These are phyloP conservation scores for Leavenworthia alabamica DNA, from an alignment of 345 rosid genomes.

Conservation along the genomic window DNA sequence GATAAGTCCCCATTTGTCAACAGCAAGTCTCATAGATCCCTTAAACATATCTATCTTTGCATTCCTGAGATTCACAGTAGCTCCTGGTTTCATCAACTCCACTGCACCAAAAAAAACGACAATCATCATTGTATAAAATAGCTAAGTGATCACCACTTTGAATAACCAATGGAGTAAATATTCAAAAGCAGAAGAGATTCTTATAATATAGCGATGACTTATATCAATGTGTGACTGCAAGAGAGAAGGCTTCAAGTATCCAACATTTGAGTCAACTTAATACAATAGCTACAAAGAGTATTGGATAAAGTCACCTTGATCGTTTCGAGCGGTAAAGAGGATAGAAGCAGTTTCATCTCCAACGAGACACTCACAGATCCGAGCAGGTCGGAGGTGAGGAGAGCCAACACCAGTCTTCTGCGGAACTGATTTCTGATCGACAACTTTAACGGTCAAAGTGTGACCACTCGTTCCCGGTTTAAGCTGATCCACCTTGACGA, in stretches of 20 bases:
- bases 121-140: too few species aligned
- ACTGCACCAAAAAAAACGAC: constrained; percentile 28
- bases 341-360: constrained; percentile 70
- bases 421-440: constrained; percentile 40
- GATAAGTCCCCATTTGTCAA: constrained; percentile 55
- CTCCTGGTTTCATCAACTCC: constrained; percentile 43
- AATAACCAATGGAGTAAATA: too few species aligned
- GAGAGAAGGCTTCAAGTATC: neutral
- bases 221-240: neutral
- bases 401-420: constrained; percentile 38
- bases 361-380: constrained; percentile 61
- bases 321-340: constrained; percentile 69
- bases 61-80: constrained; percentile 42
- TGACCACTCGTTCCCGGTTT: constrained; percentile 64
- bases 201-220: too few species aligned
- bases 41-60: constrained; percentile 56
- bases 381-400: constrained; percentile 38
- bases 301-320: constrained; percentile 50
- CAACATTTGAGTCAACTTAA: neutral
- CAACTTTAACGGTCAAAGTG: constrained; percentile 53
- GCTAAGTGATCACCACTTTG: too few species aligned
- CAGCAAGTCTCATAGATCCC: constrained; percentile 52
- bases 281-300: too few species aligned
- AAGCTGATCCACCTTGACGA: constrained; percentile 55
- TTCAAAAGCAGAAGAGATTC: neutral